A percentile compares a stretch with the other conserved stretches of the same genome.
Conservation (phyloP, 1,284 basidiomycete species). For the Leccinum laetum region DNA sequence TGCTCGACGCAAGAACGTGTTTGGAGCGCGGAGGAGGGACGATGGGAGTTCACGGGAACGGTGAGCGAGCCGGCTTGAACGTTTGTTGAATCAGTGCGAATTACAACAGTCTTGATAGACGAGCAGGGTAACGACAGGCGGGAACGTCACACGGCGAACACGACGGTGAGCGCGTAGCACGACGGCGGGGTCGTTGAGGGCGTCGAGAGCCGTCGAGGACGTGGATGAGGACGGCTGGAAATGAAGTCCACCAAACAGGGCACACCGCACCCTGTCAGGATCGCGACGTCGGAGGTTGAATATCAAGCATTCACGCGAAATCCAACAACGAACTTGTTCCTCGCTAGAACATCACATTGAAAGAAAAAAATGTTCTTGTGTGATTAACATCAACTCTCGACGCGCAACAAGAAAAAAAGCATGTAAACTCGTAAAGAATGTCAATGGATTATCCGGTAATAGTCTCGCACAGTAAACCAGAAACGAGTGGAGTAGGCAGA, state of each 20-base stretch:
- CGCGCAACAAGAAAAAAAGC: constrained; percentile 26
- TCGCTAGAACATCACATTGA: constrained; percentile 3
- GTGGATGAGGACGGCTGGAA: constrained; percentile 1
- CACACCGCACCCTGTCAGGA: constrained; percentile 15
- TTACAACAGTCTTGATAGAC: constrained; percentile 16
- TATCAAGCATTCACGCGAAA: constrained; percentile 12
- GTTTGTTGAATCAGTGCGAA: constrained; percentile 15
- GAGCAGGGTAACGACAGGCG: not conserved
- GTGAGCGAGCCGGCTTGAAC: constrained; percentile 6
- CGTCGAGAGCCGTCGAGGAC: constrained; percentile 9
- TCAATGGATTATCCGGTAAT: constrained; percentile 38
- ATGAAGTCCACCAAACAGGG: constrained; percentile 9
- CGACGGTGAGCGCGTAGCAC: constrained; percentile 18
- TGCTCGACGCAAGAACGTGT: not conserved
- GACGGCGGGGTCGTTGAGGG: constrained; percentile 4
- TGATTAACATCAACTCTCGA: constrained; percentile 26
- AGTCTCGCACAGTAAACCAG: constrained; percentile 34
- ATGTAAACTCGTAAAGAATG: constrained; percentile 33
- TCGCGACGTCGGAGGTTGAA: constrained; percentile 31
- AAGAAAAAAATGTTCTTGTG: constrained; percentile 8
- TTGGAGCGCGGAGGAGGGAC: not conserved
- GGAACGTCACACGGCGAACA: constrained; percentile 14
- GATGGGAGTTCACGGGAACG: constrained; percentile 9
- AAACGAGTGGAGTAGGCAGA: constrained; percentile 31
- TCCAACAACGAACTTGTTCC: constrained; percentile 5